Conservation (phyloP, 2,329 filamentous ascomycete species). For the Domatiomyces catenatus region DNA sequence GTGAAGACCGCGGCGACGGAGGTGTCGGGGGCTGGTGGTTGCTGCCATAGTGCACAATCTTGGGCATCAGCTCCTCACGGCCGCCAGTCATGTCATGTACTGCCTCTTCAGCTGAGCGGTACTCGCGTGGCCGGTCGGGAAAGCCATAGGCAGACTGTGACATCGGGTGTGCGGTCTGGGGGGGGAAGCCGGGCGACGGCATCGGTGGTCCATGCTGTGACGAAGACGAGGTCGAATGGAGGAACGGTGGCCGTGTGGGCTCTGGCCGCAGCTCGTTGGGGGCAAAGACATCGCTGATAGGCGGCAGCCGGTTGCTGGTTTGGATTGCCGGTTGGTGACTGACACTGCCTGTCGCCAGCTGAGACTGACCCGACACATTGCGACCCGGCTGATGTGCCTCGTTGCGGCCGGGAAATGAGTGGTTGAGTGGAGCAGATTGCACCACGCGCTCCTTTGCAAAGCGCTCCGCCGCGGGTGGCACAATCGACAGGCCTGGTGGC, state of each 20-base stretch:
- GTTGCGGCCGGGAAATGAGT: slow-evolving; percentile 86
- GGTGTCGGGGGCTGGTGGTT: slow-evolving; percentile 89
- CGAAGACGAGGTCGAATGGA: slow-evolving; percentile 47
- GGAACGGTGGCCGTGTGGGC: slow-evolving; percentile 48
- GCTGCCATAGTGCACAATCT: slow-evolving; percentile 93
- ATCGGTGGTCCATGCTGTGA: slow-evolving; percentile 34
- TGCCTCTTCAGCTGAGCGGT: slow-evolving; percentile 88
- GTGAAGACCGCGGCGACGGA: slow-evolving; percentile 50
- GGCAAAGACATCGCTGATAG: slow-evolving; percentile 87
- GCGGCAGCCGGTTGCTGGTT: slow-evolving; percentile 80
- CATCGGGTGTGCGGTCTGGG: slow-evolving; percentile 22
- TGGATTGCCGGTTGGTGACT: slow-evolving; percentile 85
- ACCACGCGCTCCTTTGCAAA: slow-evolving; percentile 92
- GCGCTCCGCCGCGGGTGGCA: slow-evolving; percentile 80
- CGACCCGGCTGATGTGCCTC: slow-evolving; percentile 61
- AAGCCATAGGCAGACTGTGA: slow-evolving; percentile 25
- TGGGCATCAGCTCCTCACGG: slow-evolving; percentile 80
- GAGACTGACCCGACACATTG: slow-evolving; percentile 66
- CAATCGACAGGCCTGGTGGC: slow-evolving; percentile 80
- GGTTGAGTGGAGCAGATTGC: slow-evolving; percentile 85
- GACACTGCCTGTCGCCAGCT: slow-evolving; percentile 57
- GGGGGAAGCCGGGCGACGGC: slow-evolving; percentile 62
- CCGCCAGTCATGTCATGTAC: slow-evolving; percentile 81
- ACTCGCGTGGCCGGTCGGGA: slow-evolving; percentile 58
- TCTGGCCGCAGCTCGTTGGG: slow-evolving; percentile 50